Conservation (phyloP, 225 moss, liverwort and hornwort genomes). For the Takakia lepidozioides region DNA sequence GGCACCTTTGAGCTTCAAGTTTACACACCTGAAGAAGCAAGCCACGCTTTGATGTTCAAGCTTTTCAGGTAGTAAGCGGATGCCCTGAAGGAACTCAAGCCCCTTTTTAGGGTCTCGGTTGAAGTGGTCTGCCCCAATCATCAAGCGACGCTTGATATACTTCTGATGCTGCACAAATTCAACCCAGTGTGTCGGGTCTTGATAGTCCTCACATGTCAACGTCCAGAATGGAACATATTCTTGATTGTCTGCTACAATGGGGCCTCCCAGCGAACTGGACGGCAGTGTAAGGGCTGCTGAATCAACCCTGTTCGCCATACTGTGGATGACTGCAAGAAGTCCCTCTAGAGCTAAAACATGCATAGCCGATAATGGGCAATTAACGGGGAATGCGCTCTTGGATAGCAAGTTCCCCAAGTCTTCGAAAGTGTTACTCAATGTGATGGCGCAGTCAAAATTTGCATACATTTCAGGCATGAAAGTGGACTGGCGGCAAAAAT, state of each 20-base stretch:
- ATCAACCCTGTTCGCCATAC: constrained; percentile 97
- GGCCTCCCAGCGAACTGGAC: constrained; percentile 38
- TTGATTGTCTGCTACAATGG: constrained; percentile 66
- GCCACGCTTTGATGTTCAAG: constrained; percentile 96
- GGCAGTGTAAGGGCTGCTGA: constrained; percentile 50
- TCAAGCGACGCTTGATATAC: constrained; percentile 89
- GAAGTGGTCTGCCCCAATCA: constrained; percentile 99
- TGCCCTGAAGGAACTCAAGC: constrained; percentile 94
- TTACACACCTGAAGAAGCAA: constrained; percentile 75
- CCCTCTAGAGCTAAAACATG: constrained; percentile 96
- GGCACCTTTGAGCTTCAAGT: too few species aligned
- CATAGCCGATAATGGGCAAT: constrained; percentile 93
- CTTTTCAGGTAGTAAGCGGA: constrained; percentile 84
- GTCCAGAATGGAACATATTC: constrained; percentile 98
- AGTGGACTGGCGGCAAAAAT: constrained; percentile 90
- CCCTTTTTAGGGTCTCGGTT: constrained; percentile 99
- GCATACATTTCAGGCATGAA: constrained; percentile 99
- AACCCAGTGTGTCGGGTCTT: constrained; percentile 76
- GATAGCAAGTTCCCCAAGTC: constrained; percentile 94
- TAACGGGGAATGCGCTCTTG: constrained; percentile 97
- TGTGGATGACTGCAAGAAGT: constrained; percentile 92
- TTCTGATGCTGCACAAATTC: constrained; percentile 88
- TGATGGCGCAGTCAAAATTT: constrained; percentile 96
- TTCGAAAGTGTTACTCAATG: constrained; percentile 91
- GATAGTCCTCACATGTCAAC: constrained; percentile 76